phyloP scores from a whole-genome alignment of 306 rosid genomes.

The Dalbergia cochinchinensis region DNA sequence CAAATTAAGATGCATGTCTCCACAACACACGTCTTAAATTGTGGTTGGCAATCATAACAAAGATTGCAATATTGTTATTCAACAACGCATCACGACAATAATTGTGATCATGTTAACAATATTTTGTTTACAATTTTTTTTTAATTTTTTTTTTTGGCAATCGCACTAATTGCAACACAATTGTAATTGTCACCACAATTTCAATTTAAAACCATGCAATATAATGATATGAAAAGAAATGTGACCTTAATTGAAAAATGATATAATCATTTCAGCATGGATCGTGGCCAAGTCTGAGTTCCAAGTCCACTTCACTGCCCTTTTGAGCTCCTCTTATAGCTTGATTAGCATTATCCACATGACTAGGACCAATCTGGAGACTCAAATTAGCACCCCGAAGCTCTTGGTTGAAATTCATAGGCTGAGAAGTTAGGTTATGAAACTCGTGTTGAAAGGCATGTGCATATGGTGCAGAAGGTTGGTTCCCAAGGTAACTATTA shows the following conservation, averaged over 20 bases:
- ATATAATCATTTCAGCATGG: conserved; percentile 33
- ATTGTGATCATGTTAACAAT: no score
- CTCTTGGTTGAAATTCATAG: conserved; percentile 57
- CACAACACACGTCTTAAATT: no score
- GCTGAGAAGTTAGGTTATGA: conserved; percentile 39
- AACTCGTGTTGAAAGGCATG: conserved; percentile 41
- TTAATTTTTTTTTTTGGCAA: no score
- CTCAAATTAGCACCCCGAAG: conserved; percentile 73
- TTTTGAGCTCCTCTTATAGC: conserved; percentile 47
- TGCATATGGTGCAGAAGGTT: conserved; percentile 13
- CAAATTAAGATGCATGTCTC: conserved; percentile 7
- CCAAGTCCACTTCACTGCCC: conserved; percentile 78
- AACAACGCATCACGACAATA: no score
- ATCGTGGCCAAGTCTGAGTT: conserved; percentile 88
- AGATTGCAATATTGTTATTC: no score
- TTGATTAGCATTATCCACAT: conserved; percentile 43
- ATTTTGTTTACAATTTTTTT: no score
- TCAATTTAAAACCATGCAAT: background rate
- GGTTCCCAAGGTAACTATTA: conserved; percentile 27
- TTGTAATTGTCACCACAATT: no score
- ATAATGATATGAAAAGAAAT: conserved; percentile 20
- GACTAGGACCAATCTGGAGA: conserved; percentile 59
- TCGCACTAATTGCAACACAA: no score
- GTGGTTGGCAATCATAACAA: no score
- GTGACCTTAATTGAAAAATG: conserved; percentile 30